These are phyloP conservation scores for Panaeolus papilionaceus DNA, from an alignment of 768 basidiomycete species.

Conservation along the genomic window DNA sequence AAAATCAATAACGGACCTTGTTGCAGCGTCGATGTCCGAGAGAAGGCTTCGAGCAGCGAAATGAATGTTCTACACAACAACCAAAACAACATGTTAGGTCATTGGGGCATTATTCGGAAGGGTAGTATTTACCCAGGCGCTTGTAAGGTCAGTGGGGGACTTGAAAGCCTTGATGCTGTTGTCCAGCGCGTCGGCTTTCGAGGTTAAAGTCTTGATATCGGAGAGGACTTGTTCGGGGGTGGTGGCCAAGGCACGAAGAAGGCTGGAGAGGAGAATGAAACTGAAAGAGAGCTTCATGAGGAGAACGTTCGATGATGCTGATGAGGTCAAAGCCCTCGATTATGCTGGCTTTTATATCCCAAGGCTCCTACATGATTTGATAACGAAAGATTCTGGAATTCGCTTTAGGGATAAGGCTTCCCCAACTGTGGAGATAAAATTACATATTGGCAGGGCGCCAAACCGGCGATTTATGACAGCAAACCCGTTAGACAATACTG, in stretches of 20 bases:
- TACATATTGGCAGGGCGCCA: no score
- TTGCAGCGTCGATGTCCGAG: no score
- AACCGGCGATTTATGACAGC: no score
- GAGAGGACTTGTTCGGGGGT: background rate
- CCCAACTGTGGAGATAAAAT: no score
- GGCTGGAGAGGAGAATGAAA: background rate
- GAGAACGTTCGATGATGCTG: background rate
- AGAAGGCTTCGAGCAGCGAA: no score
- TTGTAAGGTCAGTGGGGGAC: background rate
- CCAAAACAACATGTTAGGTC: no score
- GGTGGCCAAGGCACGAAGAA: background rate
- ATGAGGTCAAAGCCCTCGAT: background rate
- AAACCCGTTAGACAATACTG: no score
- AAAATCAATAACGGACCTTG: no score
- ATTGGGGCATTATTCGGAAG: no score
- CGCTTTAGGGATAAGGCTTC: no score
- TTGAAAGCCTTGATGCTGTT: background rate
- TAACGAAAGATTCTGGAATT: no score
- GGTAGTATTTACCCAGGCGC: background rate
- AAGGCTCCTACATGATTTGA: background rate
- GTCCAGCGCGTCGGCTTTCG: background rate
- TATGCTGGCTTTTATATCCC: background rate
- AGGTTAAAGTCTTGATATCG: background rate
- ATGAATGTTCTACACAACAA: no score
- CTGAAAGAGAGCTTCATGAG: constrained; percentile 1